Evolutionary conservation across 1,139 yeast species (phyloP).

Genomic region (Diutina neorugosa): DNA sequence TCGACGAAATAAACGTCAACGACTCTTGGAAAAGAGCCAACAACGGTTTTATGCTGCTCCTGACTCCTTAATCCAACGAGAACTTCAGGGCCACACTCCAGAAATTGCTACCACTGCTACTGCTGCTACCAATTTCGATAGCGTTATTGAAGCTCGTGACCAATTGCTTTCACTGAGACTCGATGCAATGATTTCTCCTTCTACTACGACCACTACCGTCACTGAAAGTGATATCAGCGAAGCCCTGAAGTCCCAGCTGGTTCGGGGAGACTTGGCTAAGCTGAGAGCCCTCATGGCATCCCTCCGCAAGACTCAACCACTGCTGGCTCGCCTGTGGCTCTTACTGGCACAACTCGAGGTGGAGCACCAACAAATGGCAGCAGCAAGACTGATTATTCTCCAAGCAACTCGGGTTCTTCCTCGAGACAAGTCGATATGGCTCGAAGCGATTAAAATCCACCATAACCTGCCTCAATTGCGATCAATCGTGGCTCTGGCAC

Average conservation of each 20-base stretch:
- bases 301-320: conserved; percentile 61
- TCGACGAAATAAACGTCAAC: conserved; percentile 57
- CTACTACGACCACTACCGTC: conserved; percentile 18
- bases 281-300: conserved; percentile 54
- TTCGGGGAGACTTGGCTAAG: conserved; percentile 41
- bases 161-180: conserved; percentile 7
- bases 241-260: neutral
- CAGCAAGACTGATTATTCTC: conserved; percentile 49
- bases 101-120: neutral
- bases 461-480: conserved; percentile 10
- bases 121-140: neutral
- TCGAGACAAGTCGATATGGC: conserved; percentile 64
- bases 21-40: conserved; percentile 51
- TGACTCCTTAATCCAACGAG: conserved; percentile 38
- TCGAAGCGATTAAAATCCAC: conserved; percentile 66
- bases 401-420: conserved; percentile 71
- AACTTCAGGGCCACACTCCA: neutral
- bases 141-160: neutral
- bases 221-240: conserved; percentile 4
- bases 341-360: conserved; percentile 77
- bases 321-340: conserved; percentile 74
- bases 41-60: conserved; percentile 78
- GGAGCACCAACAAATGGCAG: conserved; percentile 39
- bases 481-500: neutral
- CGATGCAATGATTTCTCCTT: conserved; percentile 6